A percentile compares a stretch with the other conserved stretches of the same genome.
Evolutionary conservation across 2,329 filamentous ascomycete genomes (phyloP).

Genomic region (Fusarium anguioides): DNA sequence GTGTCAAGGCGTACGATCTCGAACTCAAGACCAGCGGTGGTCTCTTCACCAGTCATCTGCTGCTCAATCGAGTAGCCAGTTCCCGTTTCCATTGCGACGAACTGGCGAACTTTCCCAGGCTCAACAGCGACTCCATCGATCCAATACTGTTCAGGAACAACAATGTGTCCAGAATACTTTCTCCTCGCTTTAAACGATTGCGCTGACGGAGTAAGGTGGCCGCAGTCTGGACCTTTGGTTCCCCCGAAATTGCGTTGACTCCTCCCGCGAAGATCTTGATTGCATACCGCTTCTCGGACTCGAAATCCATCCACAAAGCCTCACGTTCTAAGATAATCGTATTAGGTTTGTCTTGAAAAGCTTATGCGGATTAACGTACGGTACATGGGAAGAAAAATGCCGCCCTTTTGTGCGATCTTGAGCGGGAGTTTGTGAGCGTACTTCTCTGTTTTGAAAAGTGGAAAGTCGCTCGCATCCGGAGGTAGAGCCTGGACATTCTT

Average conservation of each 20-base stretch:
- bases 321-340: not conserved
- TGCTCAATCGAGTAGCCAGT: not conserved
- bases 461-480: not conserved
- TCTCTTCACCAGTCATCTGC: not conserved
- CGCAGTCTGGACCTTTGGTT: accelerated
- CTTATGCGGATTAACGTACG: not conserved
- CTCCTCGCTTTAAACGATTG: not conserved
- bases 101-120: not conserved
- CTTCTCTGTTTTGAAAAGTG: not conserved
- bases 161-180: not conserved
- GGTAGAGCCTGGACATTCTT: not conserved
- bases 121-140: not conserved
- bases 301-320: slow-evolving; percentile 10
- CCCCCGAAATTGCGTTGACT: slow-evolving; percentile 1
- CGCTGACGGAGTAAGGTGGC: not conserved
- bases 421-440: not conserved
- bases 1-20: not conserved
- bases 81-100: not conserved
- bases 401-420: not conserved
- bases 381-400: slow-evolving; percentile 2
- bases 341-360: not conserved
- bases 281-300: not conserved
- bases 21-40: not conserved
- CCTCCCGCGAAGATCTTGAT: not conserved
- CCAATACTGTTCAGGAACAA: not conserved